Evolutionary conservation across 225 moss, liverwort and hornwort species (phyloP), one percentile per base, ranked within the genome.

Genomic region (Pseudoscleropodium purum): DNA sequence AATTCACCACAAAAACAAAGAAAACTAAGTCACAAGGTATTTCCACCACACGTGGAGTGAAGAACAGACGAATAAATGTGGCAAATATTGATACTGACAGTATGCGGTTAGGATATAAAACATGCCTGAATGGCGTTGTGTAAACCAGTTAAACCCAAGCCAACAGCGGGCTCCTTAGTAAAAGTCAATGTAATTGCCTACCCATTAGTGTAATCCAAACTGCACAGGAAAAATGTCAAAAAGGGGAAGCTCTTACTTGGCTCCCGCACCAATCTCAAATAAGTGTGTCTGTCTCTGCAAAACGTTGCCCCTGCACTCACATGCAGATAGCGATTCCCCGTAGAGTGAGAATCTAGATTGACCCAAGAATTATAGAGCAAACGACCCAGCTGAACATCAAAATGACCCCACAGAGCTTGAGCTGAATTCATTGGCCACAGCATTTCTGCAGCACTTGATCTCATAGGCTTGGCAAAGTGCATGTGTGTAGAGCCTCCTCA

Each of bases 241-340:
- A 94, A 90, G 92, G 93, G 92, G 90, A 93, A 93, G 93, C 94
- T 94, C 94, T 94, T 94, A 94, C 90, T 90, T 90, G 90, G 90
- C 90, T 90, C 81, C 90, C 86, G 90, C 90, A 90, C 86, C 90
- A 90, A 73, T 90, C 90, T 90, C 90, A 90, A 93, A 93, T 94
- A 90, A 94, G 89, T 91, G 94, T 93, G 88, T 92, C 94, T 94
- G 94, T 91, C 92, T 94, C 94, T 91, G 94, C 94, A 94, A 94
- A 94, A 94, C 93, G 92, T 86, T 91, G 93, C 93, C 89, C 94
- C 94, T 94, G 94, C 94, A 95, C 91, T 92, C 91, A 93, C 93
- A 93, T 93, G 95, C 91, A 95, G 95, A 95, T 93, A 92, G 93
- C 89, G 93, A 95, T 93, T 86, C 92, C 90, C 64, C 17, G 43